These are phyloP conservation scores for Canna indica DNA, from an alignment of 176 grass and related monocot species.

Conservation along the genomic window DNA sequence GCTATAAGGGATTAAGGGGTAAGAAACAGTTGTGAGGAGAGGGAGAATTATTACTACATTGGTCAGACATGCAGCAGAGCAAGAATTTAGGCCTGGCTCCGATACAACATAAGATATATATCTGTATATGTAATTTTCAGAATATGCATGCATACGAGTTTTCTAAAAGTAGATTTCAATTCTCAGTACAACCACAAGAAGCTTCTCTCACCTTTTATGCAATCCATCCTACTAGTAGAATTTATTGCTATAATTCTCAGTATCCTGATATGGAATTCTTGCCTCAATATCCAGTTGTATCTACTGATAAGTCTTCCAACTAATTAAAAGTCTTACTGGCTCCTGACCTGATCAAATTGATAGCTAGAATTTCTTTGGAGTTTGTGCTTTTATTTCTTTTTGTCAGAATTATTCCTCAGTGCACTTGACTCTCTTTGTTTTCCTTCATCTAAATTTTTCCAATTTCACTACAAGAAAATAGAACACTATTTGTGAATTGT, in stretches of 20 bases:
- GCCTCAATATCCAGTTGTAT: background rate
- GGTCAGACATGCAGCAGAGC: slow-evolving; percentile 7
- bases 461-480: too few relatives aligned
- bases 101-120: background rate
- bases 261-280: background rate
- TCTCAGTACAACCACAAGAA: background rate
- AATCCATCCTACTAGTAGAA: background rate
- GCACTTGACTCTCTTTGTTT: too few relatives aligned
- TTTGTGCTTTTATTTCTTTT: too few relatives aligned
- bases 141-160: too few relatives aligned
- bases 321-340: too few relatives aligned
- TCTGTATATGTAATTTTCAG: too few relatives aligned
- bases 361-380: too few relatives aligned
- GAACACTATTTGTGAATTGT: too few relatives aligned
- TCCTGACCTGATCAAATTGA: too few relatives aligned
- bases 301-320: too few relatives aligned
- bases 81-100: background rate
- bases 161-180: background rate
- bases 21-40: background rate
- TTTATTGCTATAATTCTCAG: background rate
- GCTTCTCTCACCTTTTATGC: background rate
- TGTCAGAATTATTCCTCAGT: too few relatives aligned
- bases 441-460: too few relatives aligned
- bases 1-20: background rate
- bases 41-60: background rate